These are phyloP conservation scores for Xylariales sp. DNA, from an alignment of 2,329 filamentous ascomycete species.

Conservation along the genomic window DNA sequence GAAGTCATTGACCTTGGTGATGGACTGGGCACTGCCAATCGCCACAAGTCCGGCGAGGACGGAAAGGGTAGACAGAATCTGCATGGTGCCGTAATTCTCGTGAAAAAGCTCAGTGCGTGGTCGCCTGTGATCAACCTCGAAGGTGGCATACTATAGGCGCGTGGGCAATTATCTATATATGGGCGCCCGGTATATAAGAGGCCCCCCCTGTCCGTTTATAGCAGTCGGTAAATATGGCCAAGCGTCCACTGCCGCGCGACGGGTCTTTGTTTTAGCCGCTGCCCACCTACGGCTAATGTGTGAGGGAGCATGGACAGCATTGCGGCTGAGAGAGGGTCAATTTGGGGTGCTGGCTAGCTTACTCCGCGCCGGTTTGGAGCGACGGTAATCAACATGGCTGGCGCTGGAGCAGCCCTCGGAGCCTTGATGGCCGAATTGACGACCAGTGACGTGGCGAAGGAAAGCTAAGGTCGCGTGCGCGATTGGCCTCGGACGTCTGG, in stretches of 20 bases:
- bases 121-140: conserved; percentile 1
- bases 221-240: conserved; percentile 13
- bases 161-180: conserved; percentile 22
- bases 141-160: neutral
- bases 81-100: conserved; percentile 31
- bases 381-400: conserved; percentile 28
- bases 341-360: conserved; percentile 17
- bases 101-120: conserved; percentile 8
- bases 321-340: conserved; percentile 24
- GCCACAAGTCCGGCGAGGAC: conserved; percentile 44
- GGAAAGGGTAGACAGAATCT: conserved; percentile 37
- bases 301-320: conserved; percentile 14
- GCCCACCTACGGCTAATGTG: conserved; percentile 37
- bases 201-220: conserved; percentile 21
- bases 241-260: conserved; percentile 31
- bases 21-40: conserved; percentile 46
- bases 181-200: neutral
- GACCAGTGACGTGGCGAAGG: conserved; percentile 3
- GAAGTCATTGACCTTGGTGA: conserved; percentile 49
- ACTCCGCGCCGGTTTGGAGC: conserved; percentile 32
- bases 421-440: conserved; percentile 29
- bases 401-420: conserved; percentile 24
- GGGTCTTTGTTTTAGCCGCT: conserved; percentile 36
- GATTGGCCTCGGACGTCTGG: conserved; percentile 4
- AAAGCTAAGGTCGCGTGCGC: neutral